Base-by-base conservation (phyloP, 768 basidiomycete species). In the Cubamyces sp. region DNA sequence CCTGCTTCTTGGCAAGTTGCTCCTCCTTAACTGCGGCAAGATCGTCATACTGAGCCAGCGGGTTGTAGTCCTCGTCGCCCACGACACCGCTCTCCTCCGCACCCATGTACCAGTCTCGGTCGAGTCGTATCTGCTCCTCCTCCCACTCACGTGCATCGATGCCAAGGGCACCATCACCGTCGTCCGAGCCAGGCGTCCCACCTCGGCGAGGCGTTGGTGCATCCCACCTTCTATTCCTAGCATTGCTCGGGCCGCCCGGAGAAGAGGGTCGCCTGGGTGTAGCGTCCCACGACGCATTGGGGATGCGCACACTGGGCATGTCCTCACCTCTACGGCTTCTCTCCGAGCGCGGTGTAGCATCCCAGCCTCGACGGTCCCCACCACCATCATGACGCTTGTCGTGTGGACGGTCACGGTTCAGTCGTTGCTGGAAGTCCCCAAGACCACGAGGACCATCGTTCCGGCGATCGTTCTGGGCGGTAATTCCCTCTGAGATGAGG, bases 51-150 rank as follows among this genome's bases (percentile, higher is more conserved):
- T 96, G 93, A 0, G 94, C 82, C 37, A 98, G 85, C 0, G 93
- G 94, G 70, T 96, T 98, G 70, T 92, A 90, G 66, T 94, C 94
- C 55, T 94, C 94, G 65, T 97, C 92, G 12, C 90, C 92, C 14
- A 90, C 90, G 19, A 94, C 78, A 2, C 84, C 88, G 2, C 85
- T 87, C 62, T 94, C 94, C 70, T 95, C 96, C 23, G 91, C 92
- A 47, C 91, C 89, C 54, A 86, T 88, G 72, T 98, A 99, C 97
- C 97, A 99, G 70, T 98, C 95, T 26, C 97, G 81, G 74, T 99
- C 97, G 70, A 98, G 71, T 61, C 83, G 82, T 14, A 94, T 82
- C 73, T 97, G 94, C 73, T 98, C 97, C 69, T 98, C 96, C 74
- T 98, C 97, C 97, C 96, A 99, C 70, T 97, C 96, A 52, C 91